Evolutionary conservation across 768 basidiomycete species (phyloP).

Genomic region (Leccinum rimulosum): DNA sequence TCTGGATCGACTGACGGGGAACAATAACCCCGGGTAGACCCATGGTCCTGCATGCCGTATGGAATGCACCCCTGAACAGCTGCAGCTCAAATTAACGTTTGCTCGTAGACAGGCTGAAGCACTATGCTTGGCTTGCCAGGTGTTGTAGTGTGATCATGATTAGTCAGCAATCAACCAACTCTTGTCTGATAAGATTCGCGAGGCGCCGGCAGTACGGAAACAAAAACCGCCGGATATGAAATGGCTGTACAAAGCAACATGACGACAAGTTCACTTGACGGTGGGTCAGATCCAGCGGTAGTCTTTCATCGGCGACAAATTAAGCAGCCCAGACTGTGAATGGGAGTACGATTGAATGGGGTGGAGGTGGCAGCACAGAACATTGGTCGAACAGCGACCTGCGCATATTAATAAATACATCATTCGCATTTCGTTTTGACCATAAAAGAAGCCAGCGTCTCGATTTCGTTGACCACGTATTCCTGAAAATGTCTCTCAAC

Average conservation of each 20-base stretch:
- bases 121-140: neutral
- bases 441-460: slow-evolving; percentile 81
- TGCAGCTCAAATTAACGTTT: neutral
- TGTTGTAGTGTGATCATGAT: neutral
- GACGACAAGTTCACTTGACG: neutral
- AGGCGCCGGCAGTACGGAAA: neutral
- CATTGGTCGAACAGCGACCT: slow-evolving; percentile 15
- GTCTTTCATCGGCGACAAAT: slow-evolving; percentile 5
- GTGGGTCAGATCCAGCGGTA: neutral
- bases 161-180: slow-evolving; percentile 13
- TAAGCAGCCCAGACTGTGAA: slow-evolving; percentile 3
- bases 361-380: slow-evolving; percentile 6
- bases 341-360: slow-evolving; percentile 16
- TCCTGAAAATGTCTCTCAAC: slow-evolving; percentile 75
- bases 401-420: slow-evolving; percentile 20
- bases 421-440: slow-evolving; percentile 59
- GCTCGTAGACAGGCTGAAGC: neutral
- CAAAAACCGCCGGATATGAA: neutral
- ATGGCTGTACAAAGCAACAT: slow-evolving; percentile 1
- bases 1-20: neutral
- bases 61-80: neutral
- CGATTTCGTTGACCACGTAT: slow-evolving; percentile 64
- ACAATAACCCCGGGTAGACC: neutral
- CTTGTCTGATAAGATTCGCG: slow-evolving; percentile 28
- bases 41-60: neutral